These are phyloP conservation scores for Neurospora sp. DNA, from an alignment of 495 filamentous ascomycete genomes.

Conservation along the genomic window DNA sequence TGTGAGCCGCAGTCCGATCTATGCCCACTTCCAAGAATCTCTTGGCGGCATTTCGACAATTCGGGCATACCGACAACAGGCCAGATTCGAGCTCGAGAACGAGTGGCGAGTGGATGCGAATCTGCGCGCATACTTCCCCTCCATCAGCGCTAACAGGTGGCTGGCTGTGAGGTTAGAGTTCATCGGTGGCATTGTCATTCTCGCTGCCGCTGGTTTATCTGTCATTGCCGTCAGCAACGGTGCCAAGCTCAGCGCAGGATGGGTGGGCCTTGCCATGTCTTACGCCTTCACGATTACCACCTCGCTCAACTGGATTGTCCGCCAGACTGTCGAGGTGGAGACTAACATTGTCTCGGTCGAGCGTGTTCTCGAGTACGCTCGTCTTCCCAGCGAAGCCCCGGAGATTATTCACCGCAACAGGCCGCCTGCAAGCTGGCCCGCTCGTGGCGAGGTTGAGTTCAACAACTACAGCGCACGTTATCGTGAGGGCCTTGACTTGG, in stretches of 20 bases:
- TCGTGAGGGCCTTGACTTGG: conserved; percentile 75
- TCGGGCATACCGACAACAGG: conserved; percentile 83
- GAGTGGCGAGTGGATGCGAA: conserved; percentile 98
- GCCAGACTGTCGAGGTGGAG: conserved; percentile 97
- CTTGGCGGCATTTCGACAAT: conserved; percentile 95
- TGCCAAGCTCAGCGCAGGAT: conserved; percentile 56
- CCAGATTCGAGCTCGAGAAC: conserved; percentile 82
- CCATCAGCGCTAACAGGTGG: conserved; percentile 93
- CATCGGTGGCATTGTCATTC: conserved; percentile 89
- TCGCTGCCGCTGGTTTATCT: conserved; percentile 72
- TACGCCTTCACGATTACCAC: conserved; percentile 96
- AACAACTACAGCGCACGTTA: conserved; percentile 91
- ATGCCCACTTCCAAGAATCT: conserved; percentile 97
- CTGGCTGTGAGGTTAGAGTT: conserved; percentile 92
- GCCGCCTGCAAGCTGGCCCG: conserved; percentile 85
- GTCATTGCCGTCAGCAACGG: conserved; percentile 70
- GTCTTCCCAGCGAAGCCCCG: conserved; percentile 86
- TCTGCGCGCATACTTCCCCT: conserved; percentile 89
- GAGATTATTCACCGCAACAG: conserved; percentile 84
- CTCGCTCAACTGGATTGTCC: conserved; percentile 99
- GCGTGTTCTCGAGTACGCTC: conserved; percentile 91
- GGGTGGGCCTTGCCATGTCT: conserved; percentile 91
- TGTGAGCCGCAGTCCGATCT: conserved; percentile 89
- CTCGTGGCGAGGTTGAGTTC: conserved; percentile 82
- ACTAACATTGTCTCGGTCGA: conserved; percentile 99